These are phyloP conservation scores for Penicillium parvum DNA, from an alignment of 495 filamentous ascomycete species.

Conservation along the genomic window DNA sequence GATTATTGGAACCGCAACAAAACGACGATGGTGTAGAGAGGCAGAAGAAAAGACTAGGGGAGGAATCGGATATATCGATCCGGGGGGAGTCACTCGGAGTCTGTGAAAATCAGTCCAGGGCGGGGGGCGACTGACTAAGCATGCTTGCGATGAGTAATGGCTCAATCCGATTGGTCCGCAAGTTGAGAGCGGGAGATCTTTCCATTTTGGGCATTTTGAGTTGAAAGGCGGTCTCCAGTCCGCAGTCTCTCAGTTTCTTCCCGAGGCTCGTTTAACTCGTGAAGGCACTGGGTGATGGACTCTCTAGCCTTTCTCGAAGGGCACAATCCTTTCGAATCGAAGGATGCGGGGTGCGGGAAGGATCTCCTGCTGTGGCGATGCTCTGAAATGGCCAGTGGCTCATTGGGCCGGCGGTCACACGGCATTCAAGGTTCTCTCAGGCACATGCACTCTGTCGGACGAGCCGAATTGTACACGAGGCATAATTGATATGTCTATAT, in stretches of 20 bases:
- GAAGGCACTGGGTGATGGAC: too few relatives aligned
- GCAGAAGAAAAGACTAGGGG: neutral
- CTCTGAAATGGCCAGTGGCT: too few relatives aligned
- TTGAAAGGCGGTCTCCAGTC: neutral
- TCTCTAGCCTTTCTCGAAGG: too few relatives aligned
- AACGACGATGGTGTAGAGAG: neutral
- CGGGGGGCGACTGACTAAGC: constrained; percentile 11
- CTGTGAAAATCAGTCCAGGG: constrained; percentile 10
- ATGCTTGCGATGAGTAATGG: constrained; percentile 2
- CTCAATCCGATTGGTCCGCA: constrained; percentile 4
- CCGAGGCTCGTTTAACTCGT: neutral
- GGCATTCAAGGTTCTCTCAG: too few relatives aligned
- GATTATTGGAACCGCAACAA: constrained; percentile 3
- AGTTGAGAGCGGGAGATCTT: constrained; percentile 1
- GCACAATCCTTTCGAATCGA: too few relatives aligned
- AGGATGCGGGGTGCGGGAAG: too few relatives aligned
- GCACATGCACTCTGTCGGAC: too few relatives aligned
- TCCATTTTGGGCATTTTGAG: neutral
- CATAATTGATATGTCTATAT: too few relatives aligned
- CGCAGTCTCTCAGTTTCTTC: neutral
- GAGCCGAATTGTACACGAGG: too few relatives aligned
- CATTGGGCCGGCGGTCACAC: too few relatives aligned
- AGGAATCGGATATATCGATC: neutral
- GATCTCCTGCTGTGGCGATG: too few relatives aligned
- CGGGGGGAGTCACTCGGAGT: neutral